A percentile compares a stretch with the other conserved stretches of the same genome.
These are phyloP conservation scores for Naganishia randhawae DNA, from an alignment of 768 basidiomycete genomes.

Conservation along the genomic window DNA sequence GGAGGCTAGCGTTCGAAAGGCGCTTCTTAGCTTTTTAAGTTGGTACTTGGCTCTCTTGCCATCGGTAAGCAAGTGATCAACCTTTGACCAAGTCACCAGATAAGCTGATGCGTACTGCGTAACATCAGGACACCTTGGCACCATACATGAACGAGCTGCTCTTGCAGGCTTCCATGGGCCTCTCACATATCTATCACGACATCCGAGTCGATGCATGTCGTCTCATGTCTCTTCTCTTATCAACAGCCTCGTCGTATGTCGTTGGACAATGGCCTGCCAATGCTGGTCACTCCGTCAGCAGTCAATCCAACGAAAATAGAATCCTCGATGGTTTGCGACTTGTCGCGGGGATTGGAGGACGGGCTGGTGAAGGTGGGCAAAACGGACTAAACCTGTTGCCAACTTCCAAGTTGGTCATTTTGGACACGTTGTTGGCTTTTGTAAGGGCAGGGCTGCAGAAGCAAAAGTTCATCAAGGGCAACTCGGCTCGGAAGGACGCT, in stretches of 20 bases:
- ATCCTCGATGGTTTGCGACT: conserved; percentile 47
- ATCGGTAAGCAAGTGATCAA: conserved; percentile 58
- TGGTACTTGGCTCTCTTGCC: conserved; percentile 71
- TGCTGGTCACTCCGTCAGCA: conserved; percentile 32
- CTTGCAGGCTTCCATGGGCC: conserved; percentile 81
- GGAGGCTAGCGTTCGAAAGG: conserved; percentile 77
- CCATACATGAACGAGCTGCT: conserved; percentile 75
- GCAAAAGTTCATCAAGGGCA: conserved; percentile 17
- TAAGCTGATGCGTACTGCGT: too few species aligned
- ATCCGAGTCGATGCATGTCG: conserved; percentile 85
- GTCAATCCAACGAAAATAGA: conserved; percentile 34
- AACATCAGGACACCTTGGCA: conserved; percentile 66
- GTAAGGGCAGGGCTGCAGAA: conserved; percentile 28
- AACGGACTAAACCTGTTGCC: conserved; percentile 34
- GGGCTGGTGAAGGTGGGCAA: conserved; percentile 37
- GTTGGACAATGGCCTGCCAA: conserved; percentile 62
- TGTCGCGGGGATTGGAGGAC: conserved; percentile 44
- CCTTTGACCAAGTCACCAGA: too few species aligned
- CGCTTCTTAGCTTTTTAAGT: conserved; percentile 62
- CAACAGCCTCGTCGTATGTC: conserved; percentile 64
- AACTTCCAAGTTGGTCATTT: conserved; percentile 39
- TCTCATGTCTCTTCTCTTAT: conserved; percentile 70
- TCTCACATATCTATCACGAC: conserved; percentile 92
- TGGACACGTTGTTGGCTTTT: conserved; percentile 42
- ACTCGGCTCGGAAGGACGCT: background rate